Evolutionary conservation across 2,329 filamentous ascomycete species (phyloP).

Genomic region (Colletotrichum agaves): DNA sequence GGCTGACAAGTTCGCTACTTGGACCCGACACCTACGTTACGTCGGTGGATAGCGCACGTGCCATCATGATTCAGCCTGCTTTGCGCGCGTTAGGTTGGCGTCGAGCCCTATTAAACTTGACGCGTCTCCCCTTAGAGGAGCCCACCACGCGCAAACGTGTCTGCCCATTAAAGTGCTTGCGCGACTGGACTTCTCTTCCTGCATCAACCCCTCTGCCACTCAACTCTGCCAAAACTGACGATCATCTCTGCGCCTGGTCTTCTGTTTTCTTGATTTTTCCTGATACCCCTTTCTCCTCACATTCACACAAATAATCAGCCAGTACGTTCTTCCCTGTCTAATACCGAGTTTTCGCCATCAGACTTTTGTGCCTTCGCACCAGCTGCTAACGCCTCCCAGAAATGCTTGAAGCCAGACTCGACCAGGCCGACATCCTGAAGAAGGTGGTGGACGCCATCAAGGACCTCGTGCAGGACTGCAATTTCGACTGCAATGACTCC

Average conservation of each 20-base stretch:
- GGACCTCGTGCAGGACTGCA: conserved; percentile 99
- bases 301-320: conserved; percentile 18
- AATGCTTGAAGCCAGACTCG: conserved; percentile 97
- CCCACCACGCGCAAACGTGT: conserved; percentile 43
- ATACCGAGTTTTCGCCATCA: conserved; percentile 1
- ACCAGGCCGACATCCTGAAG: conserved; percentile 94
- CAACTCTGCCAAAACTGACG: conserved; percentile 17
- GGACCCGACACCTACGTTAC: not conserved
- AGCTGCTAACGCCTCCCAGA: conserved; percentile 51
- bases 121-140: conserved; percentile 43
- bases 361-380: not conserved
- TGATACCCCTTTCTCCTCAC: conserved; percentile 30
- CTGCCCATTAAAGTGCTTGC: conserved; percentile 48
- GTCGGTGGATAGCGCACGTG: conserved; percentile 16
- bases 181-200: conserved; percentile 36
- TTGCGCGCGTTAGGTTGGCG: conserved; percentile 45
- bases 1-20: not conserved
- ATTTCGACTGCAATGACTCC: conserved; percentile 99
- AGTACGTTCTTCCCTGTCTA: conserved; percentile 18
- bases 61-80: conserved; percentile 22
- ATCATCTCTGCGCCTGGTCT: conserved; percentile 6
- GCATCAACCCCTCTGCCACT: conserved; percentile 25
- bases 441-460: conserved; percentile 99
- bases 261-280: conserved; percentile 17
- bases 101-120: conserved; percentile 41